Percentiles rank a stretch among this genome's conserved stretches.
phyloP scores from a whole-genome alignment of 805 yeast species.

The Ogataea populi-albae region DNA sequence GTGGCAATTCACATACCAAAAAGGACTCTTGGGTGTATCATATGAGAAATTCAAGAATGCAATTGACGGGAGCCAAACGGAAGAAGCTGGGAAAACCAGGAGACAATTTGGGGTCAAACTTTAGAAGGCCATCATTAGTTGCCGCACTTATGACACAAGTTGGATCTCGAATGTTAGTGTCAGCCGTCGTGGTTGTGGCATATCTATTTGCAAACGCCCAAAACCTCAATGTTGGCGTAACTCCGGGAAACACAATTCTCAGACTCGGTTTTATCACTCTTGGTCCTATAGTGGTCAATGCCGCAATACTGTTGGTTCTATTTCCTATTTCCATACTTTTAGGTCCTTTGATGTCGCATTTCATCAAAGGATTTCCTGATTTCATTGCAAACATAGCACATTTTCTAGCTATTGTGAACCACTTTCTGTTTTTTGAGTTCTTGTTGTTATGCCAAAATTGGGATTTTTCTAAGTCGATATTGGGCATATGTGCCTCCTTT shows the following conservation, averaged over 20 bases:
- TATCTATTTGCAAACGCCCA: constrained; percentile 55
- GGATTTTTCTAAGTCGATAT: constrained; percentile 55
- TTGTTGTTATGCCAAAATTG: constrained; percentile 69
- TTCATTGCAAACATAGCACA: constrained; percentile 58
- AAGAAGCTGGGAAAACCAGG: constrained; percentile 37
- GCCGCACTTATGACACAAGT: constrained; percentile 42
- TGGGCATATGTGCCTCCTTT: constrained; percentile 58
- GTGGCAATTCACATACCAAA: constrained; percentile 45
- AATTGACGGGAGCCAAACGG: constrained; percentile 54
- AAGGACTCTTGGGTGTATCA: constrained; percentile 46
- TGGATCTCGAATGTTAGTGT: constrained; percentile 35
- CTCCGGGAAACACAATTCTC: constrained; percentile 40
- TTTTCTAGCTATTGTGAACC: constrained; percentile 47
- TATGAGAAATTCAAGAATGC: constrained; percentile 49
- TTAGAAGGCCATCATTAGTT: constrained; percentile 47
- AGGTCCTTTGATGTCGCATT: constrained; percentile 49
- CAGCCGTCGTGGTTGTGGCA: constrained; percentile 40
- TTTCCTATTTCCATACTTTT: constrained; percentile 44
- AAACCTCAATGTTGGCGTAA: constrained; percentile 37
- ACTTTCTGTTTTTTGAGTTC: constrained; percentile 56
- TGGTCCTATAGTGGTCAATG: constrained; percentile 48
- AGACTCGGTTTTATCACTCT: constrained; percentile 44
- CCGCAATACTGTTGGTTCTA: constrained; percentile 36
- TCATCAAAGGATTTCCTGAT: constrained; percentile 46
- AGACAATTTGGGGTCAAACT: constrained; percentile 41